Percentiles rank a stretch among this genome's conserved stretches.
Conservation (phyloP, 1,139 yeast species). For the Yamadazyma dendronema region DNA sequence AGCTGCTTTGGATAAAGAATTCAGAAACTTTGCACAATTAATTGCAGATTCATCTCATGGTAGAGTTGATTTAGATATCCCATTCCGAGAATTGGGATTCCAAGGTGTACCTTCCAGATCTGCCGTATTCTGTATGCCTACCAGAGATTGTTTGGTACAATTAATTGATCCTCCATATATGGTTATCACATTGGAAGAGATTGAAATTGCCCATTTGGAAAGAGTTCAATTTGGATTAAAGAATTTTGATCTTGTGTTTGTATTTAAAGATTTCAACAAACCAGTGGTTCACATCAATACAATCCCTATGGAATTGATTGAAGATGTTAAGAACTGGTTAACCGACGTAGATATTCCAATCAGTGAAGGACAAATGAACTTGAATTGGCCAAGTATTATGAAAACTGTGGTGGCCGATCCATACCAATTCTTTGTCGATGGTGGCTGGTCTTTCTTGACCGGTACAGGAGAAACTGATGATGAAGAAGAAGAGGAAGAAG, state of each 20-base stretch:
- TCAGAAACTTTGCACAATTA: constrained; percentile 82
- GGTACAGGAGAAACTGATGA: constrained; percentile 65
- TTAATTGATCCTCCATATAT: constrained; percentile 92
- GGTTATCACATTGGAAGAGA: constrained; percentile 86
- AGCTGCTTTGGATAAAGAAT: constrained; percentile 87
- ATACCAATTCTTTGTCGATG: constrained; percentile 87
- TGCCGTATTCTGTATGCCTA: constrained; percentile 93
- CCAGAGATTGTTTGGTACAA: constrained; percentile 94
- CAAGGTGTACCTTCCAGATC: constrained; percentile 97
- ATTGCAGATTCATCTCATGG: constrained; percentile 87
- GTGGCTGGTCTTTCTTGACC: constrained; percentile 94
- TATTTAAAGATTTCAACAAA: constrained; percentile 82
- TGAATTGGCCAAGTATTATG: constrained; percentile 96
- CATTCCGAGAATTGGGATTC: constrained; percentile 95
- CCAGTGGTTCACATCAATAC: constrained; percentile 94
- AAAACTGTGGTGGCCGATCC: constrained; percentile 92
- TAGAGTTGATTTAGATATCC: constrained; percentile 82
- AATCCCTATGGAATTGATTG: constrained; percentile 88
- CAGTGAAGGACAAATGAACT: constrained; percentile 92
- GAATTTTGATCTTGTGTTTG: constrained; percentile 93
- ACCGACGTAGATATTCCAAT: constrained; percentile 94
- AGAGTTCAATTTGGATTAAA: constrained; percentile 96
- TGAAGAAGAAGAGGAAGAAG: constrained; percentile 60
- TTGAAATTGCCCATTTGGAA: constrained; percentile 93
- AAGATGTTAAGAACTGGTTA: constrained; percentile 92